These are phyloP conservation scores for Quercus variabilis DNA, from an alignment of 306 rosid genomes.

Conservation along the genomic window DNA sequence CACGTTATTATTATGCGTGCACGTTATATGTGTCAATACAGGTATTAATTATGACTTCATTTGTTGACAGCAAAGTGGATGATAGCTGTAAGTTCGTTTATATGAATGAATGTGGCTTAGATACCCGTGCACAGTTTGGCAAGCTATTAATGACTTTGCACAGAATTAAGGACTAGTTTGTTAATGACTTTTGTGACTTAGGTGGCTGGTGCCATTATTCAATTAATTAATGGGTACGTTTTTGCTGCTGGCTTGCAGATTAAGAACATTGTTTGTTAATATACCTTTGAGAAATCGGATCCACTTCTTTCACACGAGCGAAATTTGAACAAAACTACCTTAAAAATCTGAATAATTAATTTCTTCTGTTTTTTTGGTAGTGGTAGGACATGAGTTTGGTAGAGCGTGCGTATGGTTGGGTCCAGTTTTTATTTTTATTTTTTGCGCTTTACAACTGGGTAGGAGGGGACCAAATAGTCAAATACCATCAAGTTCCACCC, in stretches of 20 bases:
- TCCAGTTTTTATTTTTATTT: not conserved
- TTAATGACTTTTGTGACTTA: not conserved
- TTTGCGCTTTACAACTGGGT: not conserved
- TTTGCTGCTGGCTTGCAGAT: no score
- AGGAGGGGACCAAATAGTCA: not conserved
- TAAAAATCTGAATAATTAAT: no score
- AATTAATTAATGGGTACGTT: no score
- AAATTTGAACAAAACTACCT: no score
- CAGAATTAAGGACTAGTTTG: not conserved
- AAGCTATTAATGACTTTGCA: not conserved
- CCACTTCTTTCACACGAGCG: no score
- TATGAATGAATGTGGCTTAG: not conserved
- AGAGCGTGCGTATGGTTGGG: not conserved
- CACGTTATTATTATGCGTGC: constrained; percentile 12
- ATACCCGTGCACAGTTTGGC: not conserved
- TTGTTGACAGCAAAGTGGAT: constrained; percentile 10
- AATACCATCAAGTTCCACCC: not conserved
- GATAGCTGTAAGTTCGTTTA: constrained; percentile 41
- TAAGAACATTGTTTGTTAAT: no score
- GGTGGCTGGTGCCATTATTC: no score
- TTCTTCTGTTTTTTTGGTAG: not conserved
- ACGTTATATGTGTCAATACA: constrained; percentile 3
- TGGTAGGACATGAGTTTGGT: not conserved
- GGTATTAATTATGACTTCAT: not conserved
- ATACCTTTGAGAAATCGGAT: no score